A percentile compares a stretch with the other conserved stretches of the same genome.
These are phyloP conservation scores for Beta lomatogona DNA, from an alignment of 179 eudicot species.

Conservation along the genomic window DNA sequence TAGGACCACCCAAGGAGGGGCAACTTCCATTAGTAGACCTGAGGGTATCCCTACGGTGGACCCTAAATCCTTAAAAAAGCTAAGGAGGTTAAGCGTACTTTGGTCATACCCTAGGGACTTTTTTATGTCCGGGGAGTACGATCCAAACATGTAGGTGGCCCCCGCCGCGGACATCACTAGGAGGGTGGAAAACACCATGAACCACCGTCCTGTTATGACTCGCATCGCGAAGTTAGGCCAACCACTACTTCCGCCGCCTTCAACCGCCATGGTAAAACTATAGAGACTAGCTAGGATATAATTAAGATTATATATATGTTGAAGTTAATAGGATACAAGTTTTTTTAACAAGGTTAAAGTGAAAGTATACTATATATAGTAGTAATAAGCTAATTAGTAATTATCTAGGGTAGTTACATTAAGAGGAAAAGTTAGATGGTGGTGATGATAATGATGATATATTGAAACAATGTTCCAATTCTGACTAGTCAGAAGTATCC, in stretches of 20 bases:
- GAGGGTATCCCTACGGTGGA: slow-evolving; percentile 39
- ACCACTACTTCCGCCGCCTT: neutral
- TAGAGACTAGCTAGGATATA: neutral
- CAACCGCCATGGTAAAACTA: neutral
- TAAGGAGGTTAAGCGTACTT: slow-evolving; percentile 41
- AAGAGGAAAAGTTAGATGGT: neutral
- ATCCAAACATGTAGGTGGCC: slow-evolving; percentile 43
- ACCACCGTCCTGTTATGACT: slow-evolving; percentile 40
- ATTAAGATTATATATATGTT: neutral
- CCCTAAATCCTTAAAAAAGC: slow-evolving; percentile 45
- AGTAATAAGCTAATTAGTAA: neutral
- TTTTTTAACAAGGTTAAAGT: neutral
- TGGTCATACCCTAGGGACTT: slow-evolving; percentile 39
- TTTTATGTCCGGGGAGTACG: slow-evolving; percentile 37
- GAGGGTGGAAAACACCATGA: slow-evolving; percentile 46
- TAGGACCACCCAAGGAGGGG: slow-evolving; percentile 39
- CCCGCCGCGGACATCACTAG: slow-evolving; percentile 42
- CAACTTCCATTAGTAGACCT: slow-evolving; percentile 38
- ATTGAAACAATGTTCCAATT: neutral
- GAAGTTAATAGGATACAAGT: neutral
- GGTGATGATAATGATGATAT: neutral
- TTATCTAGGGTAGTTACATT: neutral
- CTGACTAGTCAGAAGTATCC: neutral
- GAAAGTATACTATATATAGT: neutral
- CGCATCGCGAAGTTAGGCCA: slow-evolving; percentile 10